Conservation (phyloP, 371 early-diverging fungal species). For the Synchytrium microbalum region DNA sequence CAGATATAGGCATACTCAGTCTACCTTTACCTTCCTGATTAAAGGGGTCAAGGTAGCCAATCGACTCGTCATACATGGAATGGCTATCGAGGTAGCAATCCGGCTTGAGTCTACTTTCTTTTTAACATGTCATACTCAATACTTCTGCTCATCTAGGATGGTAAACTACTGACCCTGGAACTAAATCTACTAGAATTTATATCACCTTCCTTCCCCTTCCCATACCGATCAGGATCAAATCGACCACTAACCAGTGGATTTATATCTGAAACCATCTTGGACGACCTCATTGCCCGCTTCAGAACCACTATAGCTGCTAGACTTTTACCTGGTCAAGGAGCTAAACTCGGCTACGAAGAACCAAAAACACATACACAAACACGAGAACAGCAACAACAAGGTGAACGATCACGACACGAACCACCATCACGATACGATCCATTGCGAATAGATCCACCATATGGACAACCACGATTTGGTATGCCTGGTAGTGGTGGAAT, state of each 20-base stretch:
- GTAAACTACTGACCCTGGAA: conserved; percentile 53
- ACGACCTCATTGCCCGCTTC: background rate
- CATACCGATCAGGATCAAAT: conserved; percentile 19
- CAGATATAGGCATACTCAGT: conserved; percentile 61
- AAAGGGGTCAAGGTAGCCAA: conserved; percentile 57
- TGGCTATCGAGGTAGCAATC: conserved; percentile 51
- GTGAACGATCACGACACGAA: background rate
- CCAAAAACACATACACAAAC: background rate
- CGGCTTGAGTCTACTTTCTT: background rate
- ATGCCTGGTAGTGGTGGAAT: conserved; percentile 18
- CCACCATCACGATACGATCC: conserved; percentile 5
- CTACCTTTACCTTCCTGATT: conserved; percentile 59
- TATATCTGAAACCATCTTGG: background rate
- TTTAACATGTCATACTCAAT: conserved; percentile 7
- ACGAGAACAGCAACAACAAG: background rate
- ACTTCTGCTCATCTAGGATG: conserved; percentile 47
- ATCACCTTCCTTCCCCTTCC: conserved; percentile 43
- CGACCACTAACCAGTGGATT: background rate
- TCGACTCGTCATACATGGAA: conserved; percentile 57
- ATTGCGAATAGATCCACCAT: conserved; percentile 5
- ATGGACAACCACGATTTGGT: background rate
- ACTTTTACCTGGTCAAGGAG: background rate
- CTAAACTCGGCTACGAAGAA: background rate
- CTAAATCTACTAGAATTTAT: conserved; percentile 45
- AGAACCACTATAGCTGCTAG: background rate